A percentile compares a stretch with the other conserved stretches of the same genome.
Evolutionary conservation across 1,284 basidiomycete species (phyloP).

Genomic region (Exobasidium rhododendri): DNA sequence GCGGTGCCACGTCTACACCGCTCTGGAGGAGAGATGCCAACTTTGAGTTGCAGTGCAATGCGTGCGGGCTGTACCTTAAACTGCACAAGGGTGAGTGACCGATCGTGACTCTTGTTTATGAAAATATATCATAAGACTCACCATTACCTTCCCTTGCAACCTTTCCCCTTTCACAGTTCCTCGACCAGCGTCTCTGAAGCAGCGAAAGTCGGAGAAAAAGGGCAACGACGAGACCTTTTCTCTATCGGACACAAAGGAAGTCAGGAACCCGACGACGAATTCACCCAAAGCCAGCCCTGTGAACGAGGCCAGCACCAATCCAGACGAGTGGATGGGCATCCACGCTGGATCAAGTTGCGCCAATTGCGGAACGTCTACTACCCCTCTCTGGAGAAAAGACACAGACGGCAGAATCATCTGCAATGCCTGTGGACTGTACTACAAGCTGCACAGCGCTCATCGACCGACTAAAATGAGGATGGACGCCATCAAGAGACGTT

Average conservation of each 20-base stretch:
- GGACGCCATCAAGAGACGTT: conserved; percentile 50
- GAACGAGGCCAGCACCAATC: not conserved
- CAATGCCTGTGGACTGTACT: conserved; percentile 48
- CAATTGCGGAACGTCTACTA: conserved; percentile 51
- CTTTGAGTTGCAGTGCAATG: conserved; percentile 48
- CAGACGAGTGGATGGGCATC: conserved; percentile 16
- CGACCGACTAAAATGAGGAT: conserved; percentile 46
- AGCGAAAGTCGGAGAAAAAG: conserved; percentile 29
- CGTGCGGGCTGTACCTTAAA: conserved; percentile 51
- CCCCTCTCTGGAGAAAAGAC: conserved; percentile 51
- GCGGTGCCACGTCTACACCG: conserved; percentile 46
- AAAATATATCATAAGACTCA: not conserved
- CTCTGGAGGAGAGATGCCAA: conserved; percentile 49
- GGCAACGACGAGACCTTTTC: conserved; percentile 21
- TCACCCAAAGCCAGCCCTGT: not conserved
- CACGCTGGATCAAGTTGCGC: conserved; percentile 34
- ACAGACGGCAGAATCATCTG: conserved; percentile 44
- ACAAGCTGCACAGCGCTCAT: conserved; percentile 46
- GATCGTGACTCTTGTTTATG: not conserved
- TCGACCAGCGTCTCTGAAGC: conserved; percentile 41
- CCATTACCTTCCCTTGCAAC: not conserved
- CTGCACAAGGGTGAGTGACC: conserved; percentile 38
- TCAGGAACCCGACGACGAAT: not conserved
- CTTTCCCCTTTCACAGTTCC: conserved; percentile 26
- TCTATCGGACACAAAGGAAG: not conserved